Base-by-base conservation (phyloP, 768 basidiomycete species). In the Pleurotus djamor region DNA sequence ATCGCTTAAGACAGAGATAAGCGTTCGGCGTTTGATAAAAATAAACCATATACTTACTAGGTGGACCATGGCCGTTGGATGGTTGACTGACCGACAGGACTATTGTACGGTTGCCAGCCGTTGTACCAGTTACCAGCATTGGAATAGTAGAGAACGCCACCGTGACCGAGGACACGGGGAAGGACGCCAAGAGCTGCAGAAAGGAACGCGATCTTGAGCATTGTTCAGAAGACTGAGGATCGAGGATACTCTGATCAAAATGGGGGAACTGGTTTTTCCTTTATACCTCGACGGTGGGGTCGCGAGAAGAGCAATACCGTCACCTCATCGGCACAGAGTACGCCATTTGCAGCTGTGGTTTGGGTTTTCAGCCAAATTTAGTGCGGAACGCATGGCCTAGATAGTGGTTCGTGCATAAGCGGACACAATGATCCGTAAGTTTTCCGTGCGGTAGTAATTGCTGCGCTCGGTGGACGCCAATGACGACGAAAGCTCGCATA, bases 61-160 rank as follows among this genome's bases (percentile, higher is more conserved):
- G 73, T 71, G 4, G 74, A 63, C 79, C 79, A 81, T n/a, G 76
- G 78, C 17, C 79, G 70, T 58, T 79, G 70, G 54, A 81, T 81
- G 28, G 65, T 56, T 5, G 75, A 73, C 66, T 79, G 79, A 4
- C 78, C 78, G 8, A 63, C 63, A 8, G 77, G 74, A 4, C 72
- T 67, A 65, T 81, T 75, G 67, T 81, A 81, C n/a, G 79, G 75
- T 28, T 61, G 48, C 74, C 74, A 79, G 13, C 79, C 79, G 21
- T 70, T 60, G 67, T 79, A 81, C 67, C 68, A 71, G 13, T 67
- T 71, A 4, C 75, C 74, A 34, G 66, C 73, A 51, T 72, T 76
- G 14, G 68, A 65, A 68, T 79, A 79, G 17, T 70, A 67, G 35
- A 79, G 65, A 6, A 81, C 79, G 58, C 79, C 78, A 48, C 79